These are phyloP conservation scores for Flaveria brownii DNA, from an alignment of 129 eudicot genomes.

Conservation along the genomic window DNA sequence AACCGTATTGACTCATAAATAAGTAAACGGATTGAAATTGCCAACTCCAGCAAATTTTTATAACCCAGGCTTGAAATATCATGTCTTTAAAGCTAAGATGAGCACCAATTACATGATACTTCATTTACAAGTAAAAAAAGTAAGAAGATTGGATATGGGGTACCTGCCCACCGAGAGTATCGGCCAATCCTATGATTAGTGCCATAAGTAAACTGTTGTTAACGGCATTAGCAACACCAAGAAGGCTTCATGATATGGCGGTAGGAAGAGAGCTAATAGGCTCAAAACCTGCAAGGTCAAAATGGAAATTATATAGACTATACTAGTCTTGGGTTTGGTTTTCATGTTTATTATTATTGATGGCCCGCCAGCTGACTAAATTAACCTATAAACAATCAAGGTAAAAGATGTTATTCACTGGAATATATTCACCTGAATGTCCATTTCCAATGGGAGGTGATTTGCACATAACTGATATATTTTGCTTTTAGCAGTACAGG, in stretches of 20 bases:
- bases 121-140: not conserved
- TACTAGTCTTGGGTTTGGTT: not conserved
- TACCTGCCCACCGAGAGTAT: constrained; percentile 10
- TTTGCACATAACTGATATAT: too few relatives aligned
- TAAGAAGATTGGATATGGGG: not conserved
- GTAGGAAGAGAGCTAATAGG: not conserved
- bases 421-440: constrained; percentile 1
- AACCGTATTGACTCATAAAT: too few relatives aligned
- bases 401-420: not conserved
- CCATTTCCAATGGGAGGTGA: too few relatives aligned
- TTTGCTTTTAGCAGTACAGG: too few relatives aligned
- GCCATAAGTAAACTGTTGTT: not conserved
- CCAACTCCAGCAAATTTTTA: not conserved
- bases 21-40: not conserved
- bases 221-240: not conserved
- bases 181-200: constrained; percentile 1
- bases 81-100: not conserved
- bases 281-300: constrained; percentile 8
- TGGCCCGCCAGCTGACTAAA: not conserved
- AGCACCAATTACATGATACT: not conserved
- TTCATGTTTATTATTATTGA: not conserved
- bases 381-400: not conserved
- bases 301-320: not conserved
- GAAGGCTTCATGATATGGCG: not conserved
- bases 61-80: not conserved